A percentile compares a stretch with the other conserved stretches of the same genome.
These are phyloP conservation scores for Nothophaeocryptopus gaeumannii DNA, from an alignment of 2,329 filamentous ascomycete species.

Conservation along the genomic window DNA sequence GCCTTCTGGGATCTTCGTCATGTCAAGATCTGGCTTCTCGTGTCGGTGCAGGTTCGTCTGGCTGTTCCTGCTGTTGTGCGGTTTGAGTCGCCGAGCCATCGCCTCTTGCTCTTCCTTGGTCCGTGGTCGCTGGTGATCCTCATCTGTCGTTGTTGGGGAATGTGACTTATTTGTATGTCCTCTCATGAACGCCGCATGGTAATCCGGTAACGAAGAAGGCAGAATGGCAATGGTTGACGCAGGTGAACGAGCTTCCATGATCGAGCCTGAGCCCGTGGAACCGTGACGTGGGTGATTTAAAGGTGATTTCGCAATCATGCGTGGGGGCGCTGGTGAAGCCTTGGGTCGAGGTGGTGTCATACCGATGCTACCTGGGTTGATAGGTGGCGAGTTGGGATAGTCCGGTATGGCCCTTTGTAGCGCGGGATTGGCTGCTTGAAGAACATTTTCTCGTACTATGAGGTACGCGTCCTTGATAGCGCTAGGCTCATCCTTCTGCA, in stretches of 20 bases:
- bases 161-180: conserved; percentile 47
- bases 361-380: conserved; percentile 11
- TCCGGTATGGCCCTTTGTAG: conserved; percentile 44
- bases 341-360: conserved; percentile 32
- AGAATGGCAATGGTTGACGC: conserved; percentile 84
- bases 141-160: conserved; percentile 25
- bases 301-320: conserved; percentile 10
- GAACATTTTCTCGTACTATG: conserved; percentile 94
- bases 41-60: conserved; percentile 29
- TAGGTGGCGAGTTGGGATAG: conserved; percentile 41
- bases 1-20: conserved; percentile 52
- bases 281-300: conserved; percentile 45
- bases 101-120: conserved; percentile 70
- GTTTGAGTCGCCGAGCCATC: conserved; percentile 76
- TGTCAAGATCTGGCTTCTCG: conserved; percentile 49
- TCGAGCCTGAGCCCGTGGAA: conserved; percentile 42
- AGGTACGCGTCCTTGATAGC: conserved; percentile 99
- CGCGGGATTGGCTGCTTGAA: conserved; percentile 86
- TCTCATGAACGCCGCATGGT: conserved; percentile 88
- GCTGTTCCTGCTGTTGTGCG: conserved; percentile 81
- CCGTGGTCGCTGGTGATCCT: conserved; percentile 39
- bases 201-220: conserved; percentile 84
- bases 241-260: conserved; percentile 42
- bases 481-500: conserved; percentile 88
- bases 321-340: conserved; percentile 24